These are phyloP conservation scores for Pythium insidiosum DNA, from an alignment of 352 stramenopile genomes.

Conservation along the genomic window DNA sequence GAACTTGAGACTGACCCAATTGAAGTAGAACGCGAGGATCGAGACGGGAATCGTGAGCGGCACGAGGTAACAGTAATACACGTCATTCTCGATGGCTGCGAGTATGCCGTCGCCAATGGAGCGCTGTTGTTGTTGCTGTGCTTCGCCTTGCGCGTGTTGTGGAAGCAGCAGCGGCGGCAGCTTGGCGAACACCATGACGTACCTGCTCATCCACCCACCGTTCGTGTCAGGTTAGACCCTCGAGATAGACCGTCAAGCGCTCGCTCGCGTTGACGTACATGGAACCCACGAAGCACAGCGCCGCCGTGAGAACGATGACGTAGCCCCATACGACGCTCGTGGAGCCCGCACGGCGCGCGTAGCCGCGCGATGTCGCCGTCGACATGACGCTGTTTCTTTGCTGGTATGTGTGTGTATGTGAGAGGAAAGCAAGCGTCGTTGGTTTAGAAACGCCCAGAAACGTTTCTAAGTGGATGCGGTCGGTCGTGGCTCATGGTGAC, in stretches of 20 bases:
- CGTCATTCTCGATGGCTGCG: slow-evolving; percentile 39
- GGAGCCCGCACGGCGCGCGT: slow-evolving; percentile 37
- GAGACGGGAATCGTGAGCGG: slow-evolving; percentile 71
- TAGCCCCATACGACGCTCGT: slow-evolving; percentile 77
- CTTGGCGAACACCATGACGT: slow-evolving; percentile 71
- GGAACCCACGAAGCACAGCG: slow-evolving; percentile 38
- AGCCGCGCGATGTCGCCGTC: neutral
- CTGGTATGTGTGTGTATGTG: neutral
- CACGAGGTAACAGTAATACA: slow-evolving; percentile 77
- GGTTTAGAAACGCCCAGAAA: too few relatives aligned
- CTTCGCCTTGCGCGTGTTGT: neutral
- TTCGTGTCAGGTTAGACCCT: too few relatives aligned
- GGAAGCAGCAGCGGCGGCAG: slow-evolving; percentile 15
- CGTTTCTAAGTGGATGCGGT: too few relatives aligned
- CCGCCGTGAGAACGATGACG: slow-evolving; percentile 52
- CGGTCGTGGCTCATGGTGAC: too few relatives aligned
- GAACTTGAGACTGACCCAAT: slow-evolving; percentile 85
- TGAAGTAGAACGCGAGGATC: slow-evolving; percentile 70
- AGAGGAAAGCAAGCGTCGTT: neutral
- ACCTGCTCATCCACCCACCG: slow-evolving; percentile 21
- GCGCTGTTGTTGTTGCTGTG: neutral
- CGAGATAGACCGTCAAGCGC: too few relatives aligned
- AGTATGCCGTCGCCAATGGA: slow-evolving; percentile 17
- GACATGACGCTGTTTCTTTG: neutral
- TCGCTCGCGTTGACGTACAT: slow-evolving; percentile 38